phyloP scores from a whole-genome alignment of 306 rosid genomes.

The Cicer bijugum region DNA sequence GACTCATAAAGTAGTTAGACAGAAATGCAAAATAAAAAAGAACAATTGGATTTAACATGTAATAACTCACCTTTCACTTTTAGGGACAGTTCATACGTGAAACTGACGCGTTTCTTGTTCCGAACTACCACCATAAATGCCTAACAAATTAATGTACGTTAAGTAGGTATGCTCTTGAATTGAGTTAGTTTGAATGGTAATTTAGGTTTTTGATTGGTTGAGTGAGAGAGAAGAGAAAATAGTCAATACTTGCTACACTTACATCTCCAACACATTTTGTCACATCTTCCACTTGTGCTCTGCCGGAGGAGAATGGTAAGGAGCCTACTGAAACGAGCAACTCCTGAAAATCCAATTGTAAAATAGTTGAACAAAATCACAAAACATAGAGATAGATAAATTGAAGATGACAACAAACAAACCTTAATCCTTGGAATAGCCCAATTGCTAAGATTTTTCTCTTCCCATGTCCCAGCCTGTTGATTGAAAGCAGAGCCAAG shows the following conservation, averaged over 20 bases:
- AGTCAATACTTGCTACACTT: slow-evolving; percentile 38
- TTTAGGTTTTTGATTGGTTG: too few species aligned
- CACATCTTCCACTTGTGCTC: slow-evolving; percentile 67
- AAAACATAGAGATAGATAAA: not conserved
- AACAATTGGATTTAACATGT: not conserved
- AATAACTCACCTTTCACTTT: slow-evolving; percentile 63
- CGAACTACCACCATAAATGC: slow-evolving; percentile 87
- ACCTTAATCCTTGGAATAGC: slow-evolving; percentile 81
- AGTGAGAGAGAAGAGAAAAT: too few species aligned
- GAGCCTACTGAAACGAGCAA: slow-evolving; percentile 65
- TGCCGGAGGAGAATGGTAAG: slow-evolving; percentile 64
- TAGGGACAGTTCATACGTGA: slow-evolving; percentile 73
- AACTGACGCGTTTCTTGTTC: slow-evolving; percentile 85
- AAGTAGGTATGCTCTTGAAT: not conserved
- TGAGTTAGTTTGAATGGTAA: too few species aligned
- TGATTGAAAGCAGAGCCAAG: slow-evolving; percentile 67
- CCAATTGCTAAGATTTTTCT: slow-evolving; percentile 75
- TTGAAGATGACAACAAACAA: slow-evolving; percentile 40
- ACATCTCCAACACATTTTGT: slow-evolving; percentile 86
- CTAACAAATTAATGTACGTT: slow-evolving; percentile 46
- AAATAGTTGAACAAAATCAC: slow-evolving; percentile 17
- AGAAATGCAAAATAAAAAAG: slow-evolving; percentile 11
- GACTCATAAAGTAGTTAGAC: not conserved
- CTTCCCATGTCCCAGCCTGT: slow-evolving; percentile 98
- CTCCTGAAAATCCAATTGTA: slow-evolving; percentile 55